Conservation (phyloP, 768 basidiomycete genomes). For the Suillus americanus region DNA sequence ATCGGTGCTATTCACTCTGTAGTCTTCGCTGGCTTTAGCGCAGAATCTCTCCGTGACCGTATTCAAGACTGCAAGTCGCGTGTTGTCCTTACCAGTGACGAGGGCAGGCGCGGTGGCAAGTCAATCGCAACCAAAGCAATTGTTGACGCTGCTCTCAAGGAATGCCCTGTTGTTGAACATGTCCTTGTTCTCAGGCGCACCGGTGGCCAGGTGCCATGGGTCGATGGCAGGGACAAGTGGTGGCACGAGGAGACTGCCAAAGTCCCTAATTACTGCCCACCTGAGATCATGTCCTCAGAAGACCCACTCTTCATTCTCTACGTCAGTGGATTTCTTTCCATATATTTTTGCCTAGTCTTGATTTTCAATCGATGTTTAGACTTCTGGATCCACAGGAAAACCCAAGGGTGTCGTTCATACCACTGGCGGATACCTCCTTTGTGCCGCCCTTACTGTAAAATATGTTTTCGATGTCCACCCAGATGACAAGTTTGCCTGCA, state of each 20-base stretch:
- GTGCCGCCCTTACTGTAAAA: conserved; percentile 90
- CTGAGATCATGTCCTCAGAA: conserved; percentile 86
- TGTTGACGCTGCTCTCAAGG: conserved; percentile 87
- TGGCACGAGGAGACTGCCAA: conserved; percentile 91
- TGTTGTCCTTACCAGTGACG: conserved; percentile 95
- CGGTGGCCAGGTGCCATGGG: conserved; percentile 79
- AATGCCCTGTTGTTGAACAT: conserved; percentile 83
- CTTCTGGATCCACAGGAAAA: conserved; percentile 92
- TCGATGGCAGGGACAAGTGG: conserved; percentile 86
- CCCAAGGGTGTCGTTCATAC: conserved; percentile 97
- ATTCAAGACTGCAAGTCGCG: conserved; percentile 84
- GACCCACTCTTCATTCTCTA: conserved; percentile 99
- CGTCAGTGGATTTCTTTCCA: conserved; percentile 47
- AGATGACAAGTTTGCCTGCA: conserved; percentile 95
- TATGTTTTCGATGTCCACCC: conserved; percentile 97
- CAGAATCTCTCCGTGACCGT: conserved; percentile 92
- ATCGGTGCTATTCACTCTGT: conserved; percentile 97
- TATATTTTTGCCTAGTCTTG: conserved; percentile 1
- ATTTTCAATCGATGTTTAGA: conserved; percentile 44
- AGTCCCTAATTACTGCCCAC: conserved; percentile 86
- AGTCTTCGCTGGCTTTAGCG: conserved; percentile 95
- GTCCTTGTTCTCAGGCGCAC: conserved; percentile 89
- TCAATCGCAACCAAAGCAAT: conserved; percentile 92
- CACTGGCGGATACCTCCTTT: conserved; percentile 86
- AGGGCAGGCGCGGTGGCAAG: conserved; percentile 93